Evolutionary conservation across 2,329 filamentous ascomycete genomes (phyloP), one percentile per base, ranked within the genome.

Genomic region (Claviceps citrina): DNA sequence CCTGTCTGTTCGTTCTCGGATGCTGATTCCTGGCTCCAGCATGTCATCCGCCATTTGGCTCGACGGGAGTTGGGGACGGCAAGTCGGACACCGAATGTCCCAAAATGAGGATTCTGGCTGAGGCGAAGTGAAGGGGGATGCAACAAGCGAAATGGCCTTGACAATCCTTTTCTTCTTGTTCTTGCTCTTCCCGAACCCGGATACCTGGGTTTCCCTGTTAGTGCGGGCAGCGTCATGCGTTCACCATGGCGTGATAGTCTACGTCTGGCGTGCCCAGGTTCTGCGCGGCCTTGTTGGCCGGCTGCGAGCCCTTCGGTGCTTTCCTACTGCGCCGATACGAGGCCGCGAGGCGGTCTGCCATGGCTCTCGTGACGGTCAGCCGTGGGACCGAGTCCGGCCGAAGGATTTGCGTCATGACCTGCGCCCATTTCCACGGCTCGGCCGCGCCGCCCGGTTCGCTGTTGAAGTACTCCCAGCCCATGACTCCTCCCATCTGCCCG

Each of bases 381-480:
- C 41, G 38, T 6, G 45, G 45, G 7, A 47, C 44, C 13, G 36
- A 36, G 35, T 44, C 28, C 1, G 47, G 47, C 2, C 60, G 46
- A 46, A 57, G 46, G 44, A 57, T 57, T 33, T 44, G 50, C 1
- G 42, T 44, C 42, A 44, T 44, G 16, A 44, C 33, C 18, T 44
- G 73, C 71, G 81, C 82, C 85, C 85, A 93, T 49, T 80, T 66
- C 78, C 79, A 86, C 0, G 82, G 81, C 41, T 64, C 61, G 13
- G 61, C 59, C n/a, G 54, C 51, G 36, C 71, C 72, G 4, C 75
- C 72, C 1, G 42, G 42, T 18, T 20, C 13, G 35, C 42, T 73
- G 60, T 91, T 89, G 62, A 85, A 93, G 53, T 87, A 93, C 60
- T 93, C 86, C 86, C 86, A 93, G 3, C 84, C 84, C 75, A 87